Conservation (phyloP, 768 basidiomycete genomes). For the Cystobasidium onofrii region DNA sequence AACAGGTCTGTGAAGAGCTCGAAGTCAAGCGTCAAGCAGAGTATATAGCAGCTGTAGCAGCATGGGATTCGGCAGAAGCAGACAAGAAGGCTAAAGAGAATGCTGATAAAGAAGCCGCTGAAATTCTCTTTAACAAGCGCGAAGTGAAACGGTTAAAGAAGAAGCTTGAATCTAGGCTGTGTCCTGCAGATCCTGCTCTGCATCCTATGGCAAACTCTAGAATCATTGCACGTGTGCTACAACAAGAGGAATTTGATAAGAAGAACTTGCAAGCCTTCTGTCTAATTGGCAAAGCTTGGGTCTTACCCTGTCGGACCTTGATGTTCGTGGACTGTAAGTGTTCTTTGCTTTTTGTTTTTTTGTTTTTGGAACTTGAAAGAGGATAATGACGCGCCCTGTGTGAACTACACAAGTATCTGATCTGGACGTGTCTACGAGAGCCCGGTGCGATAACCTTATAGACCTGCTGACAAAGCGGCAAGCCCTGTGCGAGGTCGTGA, state of each 20-base stretch:
- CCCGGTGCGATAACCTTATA: conserved; percentile 3
- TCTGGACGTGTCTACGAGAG: background rate
- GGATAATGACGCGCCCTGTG: too few relatives aligned
- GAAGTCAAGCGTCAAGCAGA: conserved; percentile 16
- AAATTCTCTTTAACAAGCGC: background rate
- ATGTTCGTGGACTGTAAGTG: conserved; percentile 14
- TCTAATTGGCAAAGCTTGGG: conserved; percentile 12
- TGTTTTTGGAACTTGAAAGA: too few relatives aligned
- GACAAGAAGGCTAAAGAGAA: conserved; percentile 8
- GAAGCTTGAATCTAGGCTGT: background rate
- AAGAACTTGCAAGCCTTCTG: conserved; percentile 16
- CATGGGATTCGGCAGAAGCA: conserved; percentile 8
- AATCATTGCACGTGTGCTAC: conserved; percentile 14
- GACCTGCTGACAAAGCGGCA: background rate
- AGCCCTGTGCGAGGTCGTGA: background rate
- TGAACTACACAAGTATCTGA: background rate
- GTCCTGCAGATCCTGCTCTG: background rate
- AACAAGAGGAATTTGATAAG: conserved; percentile 19
- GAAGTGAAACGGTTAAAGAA: conserved; percentile 12
- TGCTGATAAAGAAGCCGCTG: conserved; percentile 3
- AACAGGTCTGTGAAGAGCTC: conserved; percentile 10
- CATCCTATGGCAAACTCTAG: conserved; percentile 12
- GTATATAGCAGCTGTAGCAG: conserved; percentile 13
- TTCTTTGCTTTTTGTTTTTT: background rate
- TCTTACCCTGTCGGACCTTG: background rate